phyloP scores from a whole-genome alignment of 345 rosid species.

The Geranium brycei region DNA sequence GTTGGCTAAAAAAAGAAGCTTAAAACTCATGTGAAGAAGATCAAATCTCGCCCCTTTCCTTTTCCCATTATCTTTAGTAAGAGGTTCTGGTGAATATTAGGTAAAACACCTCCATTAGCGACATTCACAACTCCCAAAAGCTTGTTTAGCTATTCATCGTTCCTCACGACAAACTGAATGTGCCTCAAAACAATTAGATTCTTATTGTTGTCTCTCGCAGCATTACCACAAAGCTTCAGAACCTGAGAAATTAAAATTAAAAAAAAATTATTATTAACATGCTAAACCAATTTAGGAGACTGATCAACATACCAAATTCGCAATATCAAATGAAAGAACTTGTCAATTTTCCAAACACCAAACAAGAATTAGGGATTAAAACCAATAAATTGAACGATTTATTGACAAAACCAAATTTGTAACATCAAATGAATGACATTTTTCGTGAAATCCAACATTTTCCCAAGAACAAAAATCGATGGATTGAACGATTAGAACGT shows the following conservation, averaged over 20 bases:
- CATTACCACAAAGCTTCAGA: slow-evolving; percentile 66
- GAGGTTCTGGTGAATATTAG: slow-evolving; percentile 52
- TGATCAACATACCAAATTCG: too few relatives aligned
- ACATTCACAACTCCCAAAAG: slow-evolving; percentile 54
- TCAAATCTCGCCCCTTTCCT: slow-evolving; percentile 50
- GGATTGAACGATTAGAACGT: background rate
- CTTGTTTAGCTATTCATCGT: slow-evolving; percentile 56
- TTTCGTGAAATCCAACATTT: too few relatives aligned
- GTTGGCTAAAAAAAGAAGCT: background rate
- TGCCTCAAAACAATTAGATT: slow-evolving; percentile 58
- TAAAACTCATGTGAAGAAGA: slow-evolving; percentile 55
- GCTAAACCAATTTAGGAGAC: too few relatives aligned
- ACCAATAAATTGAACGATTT: too few relatives aligned
- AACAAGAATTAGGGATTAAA: too few relatives aligned
- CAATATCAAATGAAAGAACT: too few relatives aligned
- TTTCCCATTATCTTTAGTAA: slow-evolving; percentile 39
- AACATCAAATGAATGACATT: too few relatives aligned
- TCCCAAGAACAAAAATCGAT: too few relatives aligned
- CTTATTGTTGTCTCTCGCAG: slow-evolving; percentile 74
- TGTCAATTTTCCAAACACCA: too few relatives aligned
- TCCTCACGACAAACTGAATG: slow-evolving; percentile 60
- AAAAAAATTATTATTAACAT: background rate
- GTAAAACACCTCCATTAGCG: slow-evolving; percentile 65
- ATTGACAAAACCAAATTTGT: too few relatives aligned
- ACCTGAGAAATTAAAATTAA: slow-evolving; percentile 21